phyloP scores from a whole-genome alignment of 169 alveolate genomes.

The Cryptosporidium viatorum region DNA sequence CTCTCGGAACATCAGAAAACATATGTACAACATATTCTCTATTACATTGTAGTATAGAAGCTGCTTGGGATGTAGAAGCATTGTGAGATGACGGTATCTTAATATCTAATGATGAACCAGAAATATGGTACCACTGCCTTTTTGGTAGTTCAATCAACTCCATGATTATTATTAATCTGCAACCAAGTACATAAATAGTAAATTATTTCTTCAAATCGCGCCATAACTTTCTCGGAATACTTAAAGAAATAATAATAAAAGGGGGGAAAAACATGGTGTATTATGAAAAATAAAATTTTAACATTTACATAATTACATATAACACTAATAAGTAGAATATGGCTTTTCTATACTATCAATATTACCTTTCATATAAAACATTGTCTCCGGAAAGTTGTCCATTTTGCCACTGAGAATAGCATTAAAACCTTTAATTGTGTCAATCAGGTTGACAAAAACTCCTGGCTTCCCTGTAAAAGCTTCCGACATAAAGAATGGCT shows the following conservation, averaged over 20 bases:
- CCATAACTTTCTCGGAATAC: background rate
- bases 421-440: conserved; percentile 91
- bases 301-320: background rate
- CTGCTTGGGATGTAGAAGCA: conserved; percentile 25
- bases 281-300: background rate
- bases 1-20: conserved; percentile 70
- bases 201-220: background rate
- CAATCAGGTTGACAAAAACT: conserved; percentile 91
- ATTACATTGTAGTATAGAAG: conserved; percentile 50
- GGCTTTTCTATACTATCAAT: conserved; percentile 91
- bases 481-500: conserved; percentile 97
- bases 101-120: conserved; percentile 10
- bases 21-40: conserved; percentile 65
- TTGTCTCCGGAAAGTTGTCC: conserved; percentile 96
- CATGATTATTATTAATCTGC: conserved; percentile 30
- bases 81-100: conserved; percentile 35
- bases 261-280: background rate
- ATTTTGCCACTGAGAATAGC: conserved; percentile 94
- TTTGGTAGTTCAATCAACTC: conserved; percentile 15
- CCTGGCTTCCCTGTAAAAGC: conserved; percentile 97
- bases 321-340: conserved; percentile 64
- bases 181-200: background rate
- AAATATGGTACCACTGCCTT: conserved; percentile 33
- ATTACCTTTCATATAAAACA: conserved; percentile 97
- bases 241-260: no score